Conservation (phyloP, 768 basidiomycete species). For the Leccinum barrowsii region DNA sequence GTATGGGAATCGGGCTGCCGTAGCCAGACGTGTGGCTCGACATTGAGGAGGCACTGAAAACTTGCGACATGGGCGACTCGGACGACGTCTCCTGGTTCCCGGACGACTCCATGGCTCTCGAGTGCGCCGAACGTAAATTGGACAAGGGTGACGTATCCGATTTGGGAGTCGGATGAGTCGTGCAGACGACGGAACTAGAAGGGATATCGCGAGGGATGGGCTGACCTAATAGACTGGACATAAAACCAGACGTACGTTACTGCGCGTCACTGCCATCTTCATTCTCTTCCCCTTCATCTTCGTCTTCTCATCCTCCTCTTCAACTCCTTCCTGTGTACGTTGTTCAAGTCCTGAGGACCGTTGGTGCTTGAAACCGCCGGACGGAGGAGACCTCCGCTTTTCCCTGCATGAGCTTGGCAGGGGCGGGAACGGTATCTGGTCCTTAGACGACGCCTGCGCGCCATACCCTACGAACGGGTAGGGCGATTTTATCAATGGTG, state of each 20-base stretch:
- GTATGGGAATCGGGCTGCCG: constrained; percentile 43
- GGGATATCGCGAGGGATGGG: constrained; percentile 69
- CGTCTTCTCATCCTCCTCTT: constrained; percentile 12
- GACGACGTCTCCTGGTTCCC: constrained; percentile 56
- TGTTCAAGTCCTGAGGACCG: constrained; percentile 28
- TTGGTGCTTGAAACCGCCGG: constrained; percentile 28
- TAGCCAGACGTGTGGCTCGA: constrained; percentile 36
- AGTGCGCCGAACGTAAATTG: constrained; percentile 39
- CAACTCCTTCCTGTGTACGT: constrained; percentile 22
- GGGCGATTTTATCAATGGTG: constrained; percentile 50
- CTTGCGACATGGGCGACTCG: constrained; percentile 54
- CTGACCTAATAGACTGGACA: constrained; percentile 75
- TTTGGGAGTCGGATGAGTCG: constrained; percentile 37
- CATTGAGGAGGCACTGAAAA: constrained; percentile 33
- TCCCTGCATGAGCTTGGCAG: constrained; percentile 45
- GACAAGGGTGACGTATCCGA: constrained; percentile 37
- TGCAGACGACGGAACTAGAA: constrained; percentile 56
- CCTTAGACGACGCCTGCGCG: constrained; percentile 58
- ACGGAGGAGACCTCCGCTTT: constrained; percentile 29
- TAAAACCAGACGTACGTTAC: constrained; percentile 72
- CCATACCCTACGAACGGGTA: constrained; percentile 70
- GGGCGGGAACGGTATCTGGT: constrained; percentile 75
- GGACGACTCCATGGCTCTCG: constrained; percentile 53
- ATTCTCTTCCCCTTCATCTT: constrained; percentile 25
- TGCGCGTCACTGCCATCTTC: constrained; percentile 49